Conservation (phyloP, 495 filamentous ascomycete genomes). For the Geoglossum glabrum region DNA sequence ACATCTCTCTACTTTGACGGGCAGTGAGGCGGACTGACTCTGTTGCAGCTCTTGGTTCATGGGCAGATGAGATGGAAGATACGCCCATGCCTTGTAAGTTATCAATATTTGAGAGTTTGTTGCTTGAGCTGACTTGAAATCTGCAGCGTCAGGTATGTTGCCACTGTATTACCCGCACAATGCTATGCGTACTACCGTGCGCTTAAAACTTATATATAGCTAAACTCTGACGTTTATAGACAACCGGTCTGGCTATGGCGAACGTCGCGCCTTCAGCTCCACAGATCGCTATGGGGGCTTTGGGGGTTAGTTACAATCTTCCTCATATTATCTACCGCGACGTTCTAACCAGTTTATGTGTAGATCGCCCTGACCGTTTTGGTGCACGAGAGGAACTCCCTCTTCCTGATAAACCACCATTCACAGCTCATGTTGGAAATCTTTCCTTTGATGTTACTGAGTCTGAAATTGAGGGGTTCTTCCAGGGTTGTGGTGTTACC, state of each 20-base stretch:
- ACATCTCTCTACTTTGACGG: conserved; percentile 8
- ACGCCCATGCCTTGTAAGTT: conserved; percentile 45
- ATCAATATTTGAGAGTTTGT: neutral
- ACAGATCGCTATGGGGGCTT: conserved; percentile 8
- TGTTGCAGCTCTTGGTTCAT: conserved; percentile 61
- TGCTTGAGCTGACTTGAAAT: neutral
- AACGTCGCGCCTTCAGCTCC: conserved; percentile 7
- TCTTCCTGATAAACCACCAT: conserved; percentile 78
- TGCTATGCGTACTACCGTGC: neutral
- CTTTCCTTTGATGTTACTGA: conserved; percentile 80
- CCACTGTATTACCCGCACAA: neutral
- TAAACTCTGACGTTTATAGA: neutral
- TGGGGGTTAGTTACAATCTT: conserved; percentile 4
- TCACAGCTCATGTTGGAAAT: conserved; percentile 88
- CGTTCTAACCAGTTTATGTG: neutral
- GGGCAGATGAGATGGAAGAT: conserved; percentile 97
- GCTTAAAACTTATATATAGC: conserved; percentile 5
- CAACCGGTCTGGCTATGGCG: conserved; percentile 15
- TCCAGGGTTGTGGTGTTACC: conserved; percentile 59
- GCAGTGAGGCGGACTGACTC: conserved; percentile 20
- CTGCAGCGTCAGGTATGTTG: conserved; percentile 1
- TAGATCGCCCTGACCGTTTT: neutral
- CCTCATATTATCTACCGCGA: neutral
- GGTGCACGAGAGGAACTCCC: conserved; percentile 43
- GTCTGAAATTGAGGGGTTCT: conserved; percentile 65